Conservation (phyloP, 1,139 yeast genomes). For the Magnusiomyces fungicola region DNA sequence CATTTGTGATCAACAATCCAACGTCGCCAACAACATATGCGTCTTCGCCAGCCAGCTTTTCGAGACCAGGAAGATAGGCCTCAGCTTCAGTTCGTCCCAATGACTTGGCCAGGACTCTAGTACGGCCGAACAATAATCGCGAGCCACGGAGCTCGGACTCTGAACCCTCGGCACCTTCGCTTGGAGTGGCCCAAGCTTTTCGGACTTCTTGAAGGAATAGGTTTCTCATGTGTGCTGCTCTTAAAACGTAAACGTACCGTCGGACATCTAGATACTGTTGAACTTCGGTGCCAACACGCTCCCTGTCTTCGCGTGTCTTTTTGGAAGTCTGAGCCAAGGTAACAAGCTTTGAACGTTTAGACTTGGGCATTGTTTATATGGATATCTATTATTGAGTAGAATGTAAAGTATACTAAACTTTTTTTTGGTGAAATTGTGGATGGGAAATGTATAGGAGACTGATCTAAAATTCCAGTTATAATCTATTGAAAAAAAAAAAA, state of each 20-base stretch:
- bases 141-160: constrained; percentile 44
- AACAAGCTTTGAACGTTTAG: constrained; percentile 71
- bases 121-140: constrained; percentile 80
- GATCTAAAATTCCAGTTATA: background rate
- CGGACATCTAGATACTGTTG: constrained; percentile 71
- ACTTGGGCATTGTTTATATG: constrained; percentile 68
- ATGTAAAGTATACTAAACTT: background rate
- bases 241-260: constrained; percentile 76
- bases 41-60: constrained; percentile 46
- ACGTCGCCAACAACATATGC: constrained; percentile 56
- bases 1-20: constrained; percentile 85
- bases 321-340: constrained; percentile 96
- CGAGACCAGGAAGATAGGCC: constrained; percentile 81
- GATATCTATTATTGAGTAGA: background rate
- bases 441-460: background rate
- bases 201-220: constrained; percentile 91
- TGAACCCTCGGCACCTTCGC: background rate
- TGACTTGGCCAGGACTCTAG: constrained; percentile 88
- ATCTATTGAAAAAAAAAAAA: background rate
- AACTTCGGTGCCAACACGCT: constrained; percentile 82
- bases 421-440: constrained; percentile 1
- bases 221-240: constrained; percentile 89
- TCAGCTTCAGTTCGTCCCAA: constrained; percentile 81
- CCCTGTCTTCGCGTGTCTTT: constrained; percentile 90
- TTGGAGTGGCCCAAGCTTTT: constrained; percentile 60